Base-by-base conservation (phyloP, 108 stramenopile species). In the Ochromonas danica region DNA sequence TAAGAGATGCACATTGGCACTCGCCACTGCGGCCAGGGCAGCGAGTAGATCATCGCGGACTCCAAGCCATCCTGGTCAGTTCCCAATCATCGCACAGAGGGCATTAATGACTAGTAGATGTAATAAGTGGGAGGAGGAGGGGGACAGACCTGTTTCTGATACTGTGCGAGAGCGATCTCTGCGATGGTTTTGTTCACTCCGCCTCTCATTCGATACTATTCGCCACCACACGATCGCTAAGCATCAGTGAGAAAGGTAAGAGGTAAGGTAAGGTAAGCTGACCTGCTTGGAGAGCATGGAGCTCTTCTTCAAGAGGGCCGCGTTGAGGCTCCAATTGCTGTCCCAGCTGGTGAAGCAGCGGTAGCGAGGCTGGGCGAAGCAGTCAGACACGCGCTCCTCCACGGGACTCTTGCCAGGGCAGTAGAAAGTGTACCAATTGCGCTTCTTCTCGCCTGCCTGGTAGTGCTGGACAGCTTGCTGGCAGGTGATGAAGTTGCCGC, bases 291-390 rank as follows among this genome's bases (percentile, higher is more conserved):
- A 0, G n/a, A 71, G 71, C 41, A 42, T 42, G n/a, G 40, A 0
- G 28, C 25, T 43, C 0, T 42, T 39, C 22, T 71, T 42, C 2
- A 71, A 41, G 0, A 71, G 41, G 1, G 43, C 71, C 22, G 71
- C 71, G 71, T 71, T 71, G 40, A 71, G 40, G 0, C 42, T 42
- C 71, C 71, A 71, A 31, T 71, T 71, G 40, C 42, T 42, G 71
- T 71, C 71, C 71, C 71, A 71, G 71, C n/a, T 0, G 27, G 40
- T 71, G 71, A 71, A 71, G 71, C 71, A 71, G 0, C 71, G 71
- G 10, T 0, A 3, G 10, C 31, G 42, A 30, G 1, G 27, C 22
- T n/a, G n/a, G 35, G 40, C 0, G 17, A 0, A 39, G 71, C 71
- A 71, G 71, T 71, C 71, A 14, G 10, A 17, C 0, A 71, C 71